Percentiles rank a stretch among this genome's conserved stretches.
phyloP scores from a whole-genome alignment of 2,329 filamentous ascomycete genomes.

The Ophiosphaerella korrae region DNA sequence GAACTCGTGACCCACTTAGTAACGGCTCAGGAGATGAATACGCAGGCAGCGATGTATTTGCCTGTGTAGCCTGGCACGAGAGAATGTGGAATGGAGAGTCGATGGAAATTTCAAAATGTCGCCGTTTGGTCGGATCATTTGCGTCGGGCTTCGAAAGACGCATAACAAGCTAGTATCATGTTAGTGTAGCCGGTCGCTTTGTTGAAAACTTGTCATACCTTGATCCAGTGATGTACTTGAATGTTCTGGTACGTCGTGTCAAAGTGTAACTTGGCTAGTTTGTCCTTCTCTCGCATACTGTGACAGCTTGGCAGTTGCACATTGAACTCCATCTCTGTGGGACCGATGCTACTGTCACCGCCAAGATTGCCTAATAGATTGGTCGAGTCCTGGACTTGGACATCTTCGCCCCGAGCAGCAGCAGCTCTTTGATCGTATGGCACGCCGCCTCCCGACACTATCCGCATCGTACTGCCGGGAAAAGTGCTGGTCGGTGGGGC shows the following conservation, averaged over 20 bases:
- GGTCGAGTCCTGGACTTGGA: slow-evolving; percentile 59
- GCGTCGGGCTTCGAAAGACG: slow-evolving; percentile 84
- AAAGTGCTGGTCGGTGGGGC: slow-evolving; percentile 74
- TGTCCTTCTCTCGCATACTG: slow-evolving; percentile 76
- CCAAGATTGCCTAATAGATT: slow-evolving; percentile 81
- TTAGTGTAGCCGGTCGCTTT: slow-evolving; percentile 7
- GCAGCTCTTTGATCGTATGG: slow-evolving; percentile 65
- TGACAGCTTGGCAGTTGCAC: slow-evolving; percentile 90
- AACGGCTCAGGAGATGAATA: slow-evolving; percentile 66
- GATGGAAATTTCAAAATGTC: slow-evolving; percentile 95
- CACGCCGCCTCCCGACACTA: slow-evolving; percentile 81
- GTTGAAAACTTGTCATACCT: slow-evolving; percentile 61
- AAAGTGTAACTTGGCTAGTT: slow-evolving; percentile 72
- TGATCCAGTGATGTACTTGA: slow-evolving; percentile 95
- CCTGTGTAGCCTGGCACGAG: slow-evolving; percentile 89
- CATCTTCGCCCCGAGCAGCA: slow-evolving; percentile 61
- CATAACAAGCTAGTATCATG: slow-evolving; percentile 76
- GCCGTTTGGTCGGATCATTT: slow-evolving; percentile 75
- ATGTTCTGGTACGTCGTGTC: slow-evolving; percentile 95
- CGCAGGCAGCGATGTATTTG: slow-evolving; percentile 82
- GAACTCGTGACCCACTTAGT: slow-evolving; percentile 40
- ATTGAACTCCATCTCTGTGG: slow-evolving; percentile 93
- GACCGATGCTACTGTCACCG: slow-evolving; percentile 76
- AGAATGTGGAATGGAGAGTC: slow-evolving; percentile 94
- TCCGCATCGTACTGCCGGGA: slow-evolving; percentile 74